phyloP scores from a whole-genome alignment of 2,329 filamentous ascomycete species.

The Diaporthe capsici region DNA sequence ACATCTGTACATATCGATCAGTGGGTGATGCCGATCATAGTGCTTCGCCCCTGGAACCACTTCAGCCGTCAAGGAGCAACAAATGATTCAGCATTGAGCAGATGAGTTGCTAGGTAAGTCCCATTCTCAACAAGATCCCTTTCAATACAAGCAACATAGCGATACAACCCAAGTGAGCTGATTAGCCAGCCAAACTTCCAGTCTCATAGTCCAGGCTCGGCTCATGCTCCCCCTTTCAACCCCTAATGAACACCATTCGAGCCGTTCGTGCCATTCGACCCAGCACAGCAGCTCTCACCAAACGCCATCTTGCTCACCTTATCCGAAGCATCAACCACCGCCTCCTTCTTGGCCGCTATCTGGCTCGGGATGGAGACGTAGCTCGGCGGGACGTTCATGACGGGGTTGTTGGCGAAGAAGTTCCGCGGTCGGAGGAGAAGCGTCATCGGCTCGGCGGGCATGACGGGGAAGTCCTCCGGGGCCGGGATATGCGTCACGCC shows the following conservation, averaged over 20 bases:
- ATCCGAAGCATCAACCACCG: slow-evolving; percentile 63
- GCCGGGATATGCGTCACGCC: slow-evolving; percentile 91
- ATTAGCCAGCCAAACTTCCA: not conserved
- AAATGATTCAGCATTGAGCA: not conserved
- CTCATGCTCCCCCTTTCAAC: fast-evolving
- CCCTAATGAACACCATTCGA: not conserved
- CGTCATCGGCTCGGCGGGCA: slow-evolving; percentile 90
- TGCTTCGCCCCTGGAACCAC: not conserved
- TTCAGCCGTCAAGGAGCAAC: not conserved
- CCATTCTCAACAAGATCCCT: not conserved
- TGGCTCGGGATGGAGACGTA: slow-evolving; percentile 82
- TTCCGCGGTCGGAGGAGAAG: slow-evolving; percentile 83
- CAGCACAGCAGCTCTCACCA: slow-evolving; percentile 34
- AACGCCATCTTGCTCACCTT: slow-evolving; percentile 60
- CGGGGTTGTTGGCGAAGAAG: slow-evolving; percentile 86
- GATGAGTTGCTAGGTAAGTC: not conserved
- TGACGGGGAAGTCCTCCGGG: slow-evolving; percentile 92
- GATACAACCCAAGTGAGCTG: not conserved
- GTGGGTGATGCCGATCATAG: too few species aligned
- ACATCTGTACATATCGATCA: not conserved
- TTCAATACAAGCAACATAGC: not conserved
- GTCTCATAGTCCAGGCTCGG: not conserved
- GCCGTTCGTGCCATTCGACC: slow-evolving; percentile 38
- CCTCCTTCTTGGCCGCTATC: slow-evolving; percentile 62
- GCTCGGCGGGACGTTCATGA: slow-evolving; percentile 83